phyloP scores from a whole-genome alignment of 163 green algal genomes.

The Scenedesmus sp. region DNA sequence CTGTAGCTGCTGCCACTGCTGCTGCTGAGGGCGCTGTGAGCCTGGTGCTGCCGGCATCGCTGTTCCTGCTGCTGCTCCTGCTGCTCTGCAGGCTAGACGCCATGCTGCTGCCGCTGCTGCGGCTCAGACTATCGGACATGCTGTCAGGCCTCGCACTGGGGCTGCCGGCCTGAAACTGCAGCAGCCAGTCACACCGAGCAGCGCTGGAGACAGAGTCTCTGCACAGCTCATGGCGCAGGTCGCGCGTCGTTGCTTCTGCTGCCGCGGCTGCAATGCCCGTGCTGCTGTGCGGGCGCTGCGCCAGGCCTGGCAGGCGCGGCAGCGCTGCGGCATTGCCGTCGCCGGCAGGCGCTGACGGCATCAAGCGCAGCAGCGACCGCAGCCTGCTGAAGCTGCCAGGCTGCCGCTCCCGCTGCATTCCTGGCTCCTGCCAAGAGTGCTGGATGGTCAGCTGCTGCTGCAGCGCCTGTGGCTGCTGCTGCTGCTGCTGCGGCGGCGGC shows the following conservation, averaged over 20 bases:
- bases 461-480: background rate
- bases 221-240: conserved; percentile 16
- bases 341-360: background rate
- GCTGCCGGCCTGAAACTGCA: conserved; percentile 3
- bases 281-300: background rate
- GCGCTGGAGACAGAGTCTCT: conserved; percentile 35
- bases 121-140: background rate
- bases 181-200: background rate
- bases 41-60: background rate
- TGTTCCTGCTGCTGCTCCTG: conserved; percentile 14
- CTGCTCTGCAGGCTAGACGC: background rate
- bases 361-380: background rate
- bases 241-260: background rate
- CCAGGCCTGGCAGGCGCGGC: background rate
- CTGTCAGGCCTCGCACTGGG: background rate
- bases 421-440: background rate
- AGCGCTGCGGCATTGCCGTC: background rate
- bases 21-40: background rate
- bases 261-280: background rate
- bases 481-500: background rate
- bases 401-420: conserved; percentile 5
- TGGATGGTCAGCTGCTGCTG: conserved; percentile 7
- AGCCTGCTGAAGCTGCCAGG: background rate
- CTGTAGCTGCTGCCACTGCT: background rate
- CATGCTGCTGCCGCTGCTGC: conserved; percentile 5